These are phyloP conservation scores for Cutaneotrichosporon sp. DNA, from an alignment of 1,284 basidiomycete species.

Conservation along the genomic window DNA sequence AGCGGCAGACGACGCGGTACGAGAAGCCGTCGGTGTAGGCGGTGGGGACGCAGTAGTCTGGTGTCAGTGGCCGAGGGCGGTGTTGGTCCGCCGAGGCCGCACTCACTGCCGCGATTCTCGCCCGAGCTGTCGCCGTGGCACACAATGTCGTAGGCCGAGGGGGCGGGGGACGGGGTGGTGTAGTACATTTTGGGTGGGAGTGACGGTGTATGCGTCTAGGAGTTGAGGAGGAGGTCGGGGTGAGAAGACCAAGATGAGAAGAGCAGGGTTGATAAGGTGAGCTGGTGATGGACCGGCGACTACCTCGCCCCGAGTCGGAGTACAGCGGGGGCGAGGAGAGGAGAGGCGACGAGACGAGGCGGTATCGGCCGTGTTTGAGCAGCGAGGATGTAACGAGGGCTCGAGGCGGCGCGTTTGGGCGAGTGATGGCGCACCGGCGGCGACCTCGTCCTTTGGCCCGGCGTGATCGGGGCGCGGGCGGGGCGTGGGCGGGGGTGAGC, in stretches of 20 bases:
- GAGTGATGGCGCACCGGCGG: no score
- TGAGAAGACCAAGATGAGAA: not conserved
- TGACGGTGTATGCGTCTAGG: not conserved
- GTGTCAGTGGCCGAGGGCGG: not conserved
- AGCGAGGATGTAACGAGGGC: no score
- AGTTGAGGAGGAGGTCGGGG: not conserved
- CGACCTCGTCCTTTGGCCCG: no score
- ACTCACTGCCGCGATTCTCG: not conserved
- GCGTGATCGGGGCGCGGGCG: no score
- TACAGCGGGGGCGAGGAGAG: not conserved
- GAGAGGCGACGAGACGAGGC: not conserved
- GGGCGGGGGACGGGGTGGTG: not conserved
- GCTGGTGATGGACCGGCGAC: not conserved
- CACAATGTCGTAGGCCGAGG: not conserved
- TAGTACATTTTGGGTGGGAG: not conserved
- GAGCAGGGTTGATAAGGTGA: not conserved
- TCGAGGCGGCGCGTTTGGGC: no score
- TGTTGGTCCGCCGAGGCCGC: no score
- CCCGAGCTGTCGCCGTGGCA: not conserved
- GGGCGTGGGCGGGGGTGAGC: no score
- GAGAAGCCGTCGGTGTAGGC: slow-evolving; percentile 1
- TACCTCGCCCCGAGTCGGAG: not conserved
- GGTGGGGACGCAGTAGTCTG: not conserved
- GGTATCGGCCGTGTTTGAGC: no score
- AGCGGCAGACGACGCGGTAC: slow-evolving; percentile 5